These are phyloP conservation scores for Zygoascus tannicola DNA, from an alignment of 805 yeast species.

Conservation along the genomic window DNA sequence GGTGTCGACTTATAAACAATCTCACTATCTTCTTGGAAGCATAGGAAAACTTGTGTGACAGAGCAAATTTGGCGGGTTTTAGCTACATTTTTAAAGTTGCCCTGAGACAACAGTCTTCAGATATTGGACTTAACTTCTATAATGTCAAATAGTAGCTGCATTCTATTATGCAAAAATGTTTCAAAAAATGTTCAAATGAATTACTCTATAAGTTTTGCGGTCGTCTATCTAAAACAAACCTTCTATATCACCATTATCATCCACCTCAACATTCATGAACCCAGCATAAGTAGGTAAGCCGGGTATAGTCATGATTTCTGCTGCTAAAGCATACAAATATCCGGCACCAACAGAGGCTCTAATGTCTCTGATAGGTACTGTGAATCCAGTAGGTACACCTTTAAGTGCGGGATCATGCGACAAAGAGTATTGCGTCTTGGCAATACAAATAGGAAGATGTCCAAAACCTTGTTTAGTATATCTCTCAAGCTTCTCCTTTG, in stretches of 20 bases:
- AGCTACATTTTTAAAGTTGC: too few species aligned
- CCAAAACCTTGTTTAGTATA: slow-evolving; percentile 84
- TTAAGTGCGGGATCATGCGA: slow-evolving; percentile 89
- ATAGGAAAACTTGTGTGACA: too few species aligned
- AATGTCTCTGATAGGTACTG: slow-evolving; percentile 88
- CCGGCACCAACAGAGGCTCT: slow-evolving; percentile 96
- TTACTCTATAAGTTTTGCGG: too few species aligned
- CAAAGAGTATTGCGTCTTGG: slow-evolving; percentile 93
- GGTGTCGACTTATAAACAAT: too few species aligned
- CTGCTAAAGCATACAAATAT: slow-evolving; percentile 90
- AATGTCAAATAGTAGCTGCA: too few species aligned
- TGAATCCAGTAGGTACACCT: slow-evolving; percentile 93
- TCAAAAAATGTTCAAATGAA: too few species aligned
- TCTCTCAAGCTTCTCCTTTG: slow-evolving; percentile 68
- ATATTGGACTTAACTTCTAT: too few species aligned
- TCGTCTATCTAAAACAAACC: slow-evolving; percentile 75
- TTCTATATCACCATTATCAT: slow-evolving; percentile 84
- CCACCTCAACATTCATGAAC: slow-evolving; percentile 92
- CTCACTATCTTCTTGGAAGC: too few species aligned
- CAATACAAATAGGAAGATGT: slow-evolving; percentile 89
- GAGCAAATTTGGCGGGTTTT: too few species aligned
- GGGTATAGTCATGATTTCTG: slow-evolving; percentile 94
- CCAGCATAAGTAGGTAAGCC: slow-evolving; percentile 95
- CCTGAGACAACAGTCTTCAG: too few species aligned
- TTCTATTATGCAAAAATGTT: too few species aligned